Evolutionary conservation across 352 stramenopile species (phyloP).

Genomic region (Phytophthora cajani): DNA sequence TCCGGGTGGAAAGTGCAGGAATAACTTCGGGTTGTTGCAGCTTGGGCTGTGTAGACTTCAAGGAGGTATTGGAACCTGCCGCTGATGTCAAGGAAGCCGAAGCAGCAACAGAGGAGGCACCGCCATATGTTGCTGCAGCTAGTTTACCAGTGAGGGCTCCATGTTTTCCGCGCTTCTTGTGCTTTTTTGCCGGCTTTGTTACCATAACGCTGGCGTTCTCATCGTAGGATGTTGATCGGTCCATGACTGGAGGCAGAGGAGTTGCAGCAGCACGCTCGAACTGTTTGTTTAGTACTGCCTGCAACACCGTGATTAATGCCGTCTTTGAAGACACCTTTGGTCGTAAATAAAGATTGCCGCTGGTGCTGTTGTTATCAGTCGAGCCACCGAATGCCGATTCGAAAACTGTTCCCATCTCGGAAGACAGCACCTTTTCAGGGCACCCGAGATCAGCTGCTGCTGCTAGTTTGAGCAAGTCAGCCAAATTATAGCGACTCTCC

Average conservation of each 20-base stretch:
- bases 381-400: conserved; percentile 15
- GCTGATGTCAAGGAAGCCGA: conserved; percentile 4
- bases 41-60: conserved; percentile 39
- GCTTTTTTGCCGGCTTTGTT: conserved; percentile 34
- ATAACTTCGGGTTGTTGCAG: conserved; percentile 39
- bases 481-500: conserved; percentile 54
- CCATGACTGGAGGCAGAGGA: conserved; percentile 30
- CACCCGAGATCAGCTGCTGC: conserved; percentile 61
- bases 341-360: conserved; percentile 12
- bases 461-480: conserved; percentile 62
- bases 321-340: conserved; percentile 14
- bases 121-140: conserved; percentile 18
- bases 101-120: conserved; percentile 11
- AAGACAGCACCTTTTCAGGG: conserved; percentile 44
- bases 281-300: conserved; percentile 59
- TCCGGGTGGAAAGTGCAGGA: conserved; percentile 39
- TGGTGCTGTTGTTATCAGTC: conserved; percentile 11
- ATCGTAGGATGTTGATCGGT: conserved; percentile 37
- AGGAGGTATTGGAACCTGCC: conserved; percentile 14
- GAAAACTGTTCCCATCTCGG: conserved; percentile 23
- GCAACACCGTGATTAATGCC: conserved; percentile 50
- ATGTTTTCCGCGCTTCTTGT: conserved; percentile 54
- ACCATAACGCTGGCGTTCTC: conserved; percentile 41
- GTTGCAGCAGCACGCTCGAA: conserved; percentile 48
- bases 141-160: conserved; percentile 32